Conservation (phyloP, 179 eudicot genomes). For the Silene coronaria region DNA sequence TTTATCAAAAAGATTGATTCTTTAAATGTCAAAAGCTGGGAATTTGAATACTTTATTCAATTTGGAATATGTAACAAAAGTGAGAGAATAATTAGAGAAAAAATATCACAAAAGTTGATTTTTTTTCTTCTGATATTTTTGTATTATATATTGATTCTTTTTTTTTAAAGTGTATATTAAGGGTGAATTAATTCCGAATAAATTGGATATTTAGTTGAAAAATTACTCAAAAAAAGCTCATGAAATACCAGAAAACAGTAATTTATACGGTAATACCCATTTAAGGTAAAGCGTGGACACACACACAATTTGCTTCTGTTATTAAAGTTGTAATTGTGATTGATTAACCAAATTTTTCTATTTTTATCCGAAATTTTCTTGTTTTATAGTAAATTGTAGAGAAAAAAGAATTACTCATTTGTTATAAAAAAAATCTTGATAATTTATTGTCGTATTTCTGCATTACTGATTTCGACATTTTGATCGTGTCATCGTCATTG, state of each 20-base stretch:
- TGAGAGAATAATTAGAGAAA: neutral
- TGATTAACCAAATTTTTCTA: neutral
- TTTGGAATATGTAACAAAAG: neutral
- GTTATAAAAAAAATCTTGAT: neutral
- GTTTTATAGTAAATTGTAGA: neutral
- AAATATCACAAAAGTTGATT: neutral
- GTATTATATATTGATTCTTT: neutral
- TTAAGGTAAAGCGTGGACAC: neutral
- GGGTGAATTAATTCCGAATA: neutral
- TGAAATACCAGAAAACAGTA: neutral
- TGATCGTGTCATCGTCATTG: neutral
- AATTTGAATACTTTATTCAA: neutral
- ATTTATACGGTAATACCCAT: neutral
- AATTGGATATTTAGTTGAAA: neutral
- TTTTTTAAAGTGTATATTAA: neutral
- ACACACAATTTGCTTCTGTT: neutral
- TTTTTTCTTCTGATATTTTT: neutral
- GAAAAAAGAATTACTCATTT: neutral
- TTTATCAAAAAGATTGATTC: conserved; percentile 14
- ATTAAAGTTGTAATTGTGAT: neutral
- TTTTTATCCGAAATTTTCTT: neutral
- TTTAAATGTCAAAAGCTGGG: neutral
- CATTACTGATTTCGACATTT: neutral
- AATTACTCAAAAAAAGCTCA: neutral
- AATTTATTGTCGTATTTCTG: neutral